Percentiles rank a stretch among this genome's conserved stretches.
These are phyloP conservation scores for Earliella scabrosa DNA, from an alignment of 1,284 basidiomycete genomes.

Conservation along the genomic window DNA sequence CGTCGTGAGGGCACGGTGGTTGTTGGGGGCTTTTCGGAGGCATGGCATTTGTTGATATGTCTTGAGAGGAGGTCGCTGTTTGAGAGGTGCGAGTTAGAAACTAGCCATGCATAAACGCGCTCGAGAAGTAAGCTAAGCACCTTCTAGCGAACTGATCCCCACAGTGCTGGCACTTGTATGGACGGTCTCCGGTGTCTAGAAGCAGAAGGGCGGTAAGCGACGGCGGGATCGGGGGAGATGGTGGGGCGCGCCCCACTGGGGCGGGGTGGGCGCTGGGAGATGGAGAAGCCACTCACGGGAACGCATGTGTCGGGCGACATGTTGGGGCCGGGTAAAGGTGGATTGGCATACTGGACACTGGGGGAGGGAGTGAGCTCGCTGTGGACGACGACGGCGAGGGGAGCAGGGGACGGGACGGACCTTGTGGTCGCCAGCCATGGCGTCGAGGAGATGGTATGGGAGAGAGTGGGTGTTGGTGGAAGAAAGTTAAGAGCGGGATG, in stretches of 20 bases:
- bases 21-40: conserved; percentile 66
- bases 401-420: conserved; percentile 28
- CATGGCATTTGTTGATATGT: conserved; percentile 90
- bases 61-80: conserved; percentile 82
- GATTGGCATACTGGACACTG: conserved; percentile 82
- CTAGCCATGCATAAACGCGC: no score
- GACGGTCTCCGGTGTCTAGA: conserved; percentile 88
- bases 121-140: conserved; percentile 41
- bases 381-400: conserved; percentile 10
- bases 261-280: conserved; percentile 16
- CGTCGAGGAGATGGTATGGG: conserved; percentile 4
- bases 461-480: conserved; percentile 24
- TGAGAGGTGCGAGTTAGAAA: neutral
- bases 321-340: conserved; percentile 87
- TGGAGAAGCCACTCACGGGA: conserved; percentile 64
- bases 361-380: conserved; percentile 12
- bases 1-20: conserved; percentile 48
- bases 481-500: conserved; percentile 21
- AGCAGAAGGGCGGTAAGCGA: conserved; percentile 22
- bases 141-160: conserved; percentile 89
- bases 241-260: conserved; percentile 21
- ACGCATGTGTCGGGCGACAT: conserved; percentile 89
- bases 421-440: conserved; percentile 46
- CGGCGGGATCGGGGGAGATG: conserved; percentile 20
- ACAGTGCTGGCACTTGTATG: conserved; percentile 89